A percentile compares a stretch with the other conserved stretches of the same genome.
phyloP scores from a whole-genome alignment of 106 monocot species.

The Apostasia ramifera region DNA sequence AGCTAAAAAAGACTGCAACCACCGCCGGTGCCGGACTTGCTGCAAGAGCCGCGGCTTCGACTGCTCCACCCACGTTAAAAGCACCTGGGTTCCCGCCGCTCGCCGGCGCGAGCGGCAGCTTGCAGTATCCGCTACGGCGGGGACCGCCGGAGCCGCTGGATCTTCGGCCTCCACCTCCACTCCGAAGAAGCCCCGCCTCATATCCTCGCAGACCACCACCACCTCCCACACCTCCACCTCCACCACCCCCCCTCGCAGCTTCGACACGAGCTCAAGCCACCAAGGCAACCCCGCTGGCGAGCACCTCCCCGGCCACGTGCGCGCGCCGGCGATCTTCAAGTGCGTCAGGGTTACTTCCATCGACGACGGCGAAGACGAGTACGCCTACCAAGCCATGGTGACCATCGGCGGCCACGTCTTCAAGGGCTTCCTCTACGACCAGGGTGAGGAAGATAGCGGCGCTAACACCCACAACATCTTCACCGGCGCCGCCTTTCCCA shows the following conservation, averaged over 20 bases:
- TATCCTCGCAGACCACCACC: constrained; percentile 29
- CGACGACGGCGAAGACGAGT: constrained; percentile 76
- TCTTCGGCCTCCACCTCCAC: constrained; percentile 29
- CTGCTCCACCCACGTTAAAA: constrained; percentile 73
- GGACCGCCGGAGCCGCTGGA: constrained; percentile 1
- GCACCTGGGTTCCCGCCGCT: constrained; percentile 80
- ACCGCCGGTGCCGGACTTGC: constrained; percentile 71
- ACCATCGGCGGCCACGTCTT: constrained; percentile 72
- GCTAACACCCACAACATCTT: constrained; percentile 7
- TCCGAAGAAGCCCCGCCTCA: constrained; percentile 52
- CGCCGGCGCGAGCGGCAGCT: constrained; percentile 66
- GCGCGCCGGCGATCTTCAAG: constrained; percentile 72
- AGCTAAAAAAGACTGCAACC: constrained; percentile 76
- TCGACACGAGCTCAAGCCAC: constrained; percentile 52
- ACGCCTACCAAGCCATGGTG: constrained; percentile 71
- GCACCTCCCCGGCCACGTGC: constrained; percentile 43
- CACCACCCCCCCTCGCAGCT: constrained; percentile 41
- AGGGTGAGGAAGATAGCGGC: constrained; percentile 45
- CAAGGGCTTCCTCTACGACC: constrained; percentile 81
- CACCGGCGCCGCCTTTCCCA: constrained; percentile 22
- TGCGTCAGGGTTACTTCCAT: constrained; percentile 84
- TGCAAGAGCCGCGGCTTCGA: constrained; percentile 66
- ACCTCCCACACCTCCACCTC: constrained; percentile 60
- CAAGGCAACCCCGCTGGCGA: constrained; percentile 28
- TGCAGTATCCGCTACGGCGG: not conserved